Conservation (phyloP, 495 filamentous ascomycete genomes). For the Penicillium dipodomyicola region DNA sequence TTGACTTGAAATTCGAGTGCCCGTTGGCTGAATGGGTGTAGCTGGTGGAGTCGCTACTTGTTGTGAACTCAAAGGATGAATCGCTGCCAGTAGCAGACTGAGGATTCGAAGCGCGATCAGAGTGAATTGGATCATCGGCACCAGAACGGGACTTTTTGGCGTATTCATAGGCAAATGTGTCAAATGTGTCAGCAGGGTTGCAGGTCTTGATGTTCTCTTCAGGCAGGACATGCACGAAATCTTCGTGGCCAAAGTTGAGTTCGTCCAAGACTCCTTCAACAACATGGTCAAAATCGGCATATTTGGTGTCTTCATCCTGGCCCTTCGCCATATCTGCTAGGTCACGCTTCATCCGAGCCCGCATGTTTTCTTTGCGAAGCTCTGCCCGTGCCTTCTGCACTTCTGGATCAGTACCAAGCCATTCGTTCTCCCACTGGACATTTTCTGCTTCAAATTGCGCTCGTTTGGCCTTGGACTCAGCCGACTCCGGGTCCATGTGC, state of each 20-base stretch:
- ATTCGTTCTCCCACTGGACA: conserved; percentile 16
- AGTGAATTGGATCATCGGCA: background rate
- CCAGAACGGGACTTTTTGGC: background rate
- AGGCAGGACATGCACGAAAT: background rate
- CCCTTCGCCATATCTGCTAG: background rate
- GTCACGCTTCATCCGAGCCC: conserved; percentile 17
- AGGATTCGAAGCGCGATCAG: background rate
- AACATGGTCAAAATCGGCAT: background rate
- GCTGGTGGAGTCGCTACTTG: background rate
- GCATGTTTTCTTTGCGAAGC: conserved; percentile 7
- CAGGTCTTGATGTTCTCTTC: background rate
- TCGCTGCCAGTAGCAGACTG: background rate
- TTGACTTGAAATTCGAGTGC: background rate
- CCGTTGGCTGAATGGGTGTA: background rate
- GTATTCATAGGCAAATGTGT: background rate
- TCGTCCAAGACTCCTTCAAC: background rate
- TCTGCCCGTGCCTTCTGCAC: conserved; percentile 15
- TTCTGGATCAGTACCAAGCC: conserved; percentile 12
- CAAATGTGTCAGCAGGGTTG: background rate
- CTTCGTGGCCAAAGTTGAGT: background rate
- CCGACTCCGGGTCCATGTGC: conserved; percentile 32
- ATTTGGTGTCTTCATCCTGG: background rate
- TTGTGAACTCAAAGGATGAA: background rate
- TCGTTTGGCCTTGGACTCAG: conserved; percentile 25
- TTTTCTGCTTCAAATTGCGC: conserved; percentile 17